Conservation (phyloP, 179 eudicot species). For the Nepenthes alata region DNA sequence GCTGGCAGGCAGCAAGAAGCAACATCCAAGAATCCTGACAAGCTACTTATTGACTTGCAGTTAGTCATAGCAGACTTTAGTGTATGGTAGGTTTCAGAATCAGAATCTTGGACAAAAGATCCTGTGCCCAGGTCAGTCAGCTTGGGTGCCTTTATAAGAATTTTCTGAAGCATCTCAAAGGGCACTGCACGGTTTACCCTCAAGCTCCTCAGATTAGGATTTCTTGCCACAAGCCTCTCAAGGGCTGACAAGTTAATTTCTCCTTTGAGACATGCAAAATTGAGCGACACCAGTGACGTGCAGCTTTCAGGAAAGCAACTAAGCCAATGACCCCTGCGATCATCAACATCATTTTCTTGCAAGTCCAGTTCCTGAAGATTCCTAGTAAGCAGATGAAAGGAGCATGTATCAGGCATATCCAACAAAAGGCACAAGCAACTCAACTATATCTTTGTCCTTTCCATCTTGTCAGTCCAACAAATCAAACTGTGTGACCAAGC, state of each 20-base stretch:
- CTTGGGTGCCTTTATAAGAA: conserved; percentile 55
- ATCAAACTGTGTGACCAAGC: too few relatives aligned
- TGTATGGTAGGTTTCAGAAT: conserved; percentile 37
- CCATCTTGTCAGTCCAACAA: neutral
- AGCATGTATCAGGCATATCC: neutral
- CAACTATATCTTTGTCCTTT: neutral
- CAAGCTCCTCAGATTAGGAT: conserved; percentile 48
- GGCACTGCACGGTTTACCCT: conserved; percentile 57
- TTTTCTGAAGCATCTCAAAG: conserved; percentile 43
- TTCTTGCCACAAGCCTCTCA: conserved; percentile 63
- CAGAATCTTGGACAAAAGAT: conserved; percentile 48
- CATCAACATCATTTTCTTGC: conserved; percentile 68
- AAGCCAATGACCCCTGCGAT: conserved; percentile 62
- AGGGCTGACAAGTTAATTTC: conserved; percentile 52
- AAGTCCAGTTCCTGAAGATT: conserved; percentile 57
- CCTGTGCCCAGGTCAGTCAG: conserved; percentile 65
- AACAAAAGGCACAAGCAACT: neutral
- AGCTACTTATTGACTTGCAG: conserved; percentile 50
- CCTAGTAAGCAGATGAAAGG: conserved; percentile 18
- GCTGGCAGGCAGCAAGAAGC: conserved; percentile 41
- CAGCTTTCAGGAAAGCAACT: conserved; percentile 62
- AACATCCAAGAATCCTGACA: conserved; percentile 65
- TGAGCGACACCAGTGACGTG: conserved; percentile 65
- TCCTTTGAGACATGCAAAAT: conserved; percentile 76
- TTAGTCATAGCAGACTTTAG: conserved; percentile 29